Percentiles rank a stretch among this genome's conserved stretches.
phyloP scores from a whole-genome alignment of 2,329 filamentous ascomycete species.

The Alternaria rosae region DNA sequence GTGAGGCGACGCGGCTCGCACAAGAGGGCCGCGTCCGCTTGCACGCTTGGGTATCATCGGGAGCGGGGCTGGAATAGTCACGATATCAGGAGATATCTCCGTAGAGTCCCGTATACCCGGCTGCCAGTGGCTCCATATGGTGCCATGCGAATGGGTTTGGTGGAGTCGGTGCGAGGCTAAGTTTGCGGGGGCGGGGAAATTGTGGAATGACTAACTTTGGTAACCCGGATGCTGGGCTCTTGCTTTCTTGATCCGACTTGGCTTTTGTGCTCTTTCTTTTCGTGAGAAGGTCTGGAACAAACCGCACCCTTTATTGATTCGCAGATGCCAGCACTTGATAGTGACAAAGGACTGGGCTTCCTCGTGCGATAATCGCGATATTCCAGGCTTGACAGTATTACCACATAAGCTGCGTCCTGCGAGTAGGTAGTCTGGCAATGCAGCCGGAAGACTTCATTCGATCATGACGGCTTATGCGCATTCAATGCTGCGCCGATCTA shows the following conservation, averaged over 20 bases:
- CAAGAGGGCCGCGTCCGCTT: constrained; percentile 12
- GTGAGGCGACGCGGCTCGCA: constrained; percentile 11
- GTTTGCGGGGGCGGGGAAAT: constrained; percentile 53
- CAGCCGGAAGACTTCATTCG: too few relatives aligned
- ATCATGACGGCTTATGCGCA: too few relatives aligned
- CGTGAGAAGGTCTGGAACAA: not conserved
- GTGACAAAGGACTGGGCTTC: too few relatives aligned
- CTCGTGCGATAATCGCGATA: too few relatives aligned
- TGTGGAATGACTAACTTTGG: constrained; percentile 6
- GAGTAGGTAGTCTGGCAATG: too few relatives aligned
- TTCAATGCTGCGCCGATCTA: too few relatives aligned
- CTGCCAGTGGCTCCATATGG: constrained; percentile 6
- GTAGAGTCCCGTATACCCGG: constrained; percentile 12
- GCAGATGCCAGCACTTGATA: too few relatives aligned
- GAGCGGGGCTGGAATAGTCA: not conserved
- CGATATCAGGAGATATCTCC: not conserved
- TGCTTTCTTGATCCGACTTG: not conserved
- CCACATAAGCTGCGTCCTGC: too few relatives aligned
- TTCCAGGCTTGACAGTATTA: too few relatives aligned
- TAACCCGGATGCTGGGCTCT: constrained; percentile 9
- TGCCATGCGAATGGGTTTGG: not conserved
- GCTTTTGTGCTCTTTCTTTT: not conserved
- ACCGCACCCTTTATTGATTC: too few relatives aligned
- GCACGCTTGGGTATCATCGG: not conserved
- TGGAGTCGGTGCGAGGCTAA: constrained; percentile 5